These are phyloP conservation scores for Neopestalotiopsis sp. DNA, from an alignment of 2,329 filamentous ascomycete genomes.

Conservation along the genomic window DNA sequence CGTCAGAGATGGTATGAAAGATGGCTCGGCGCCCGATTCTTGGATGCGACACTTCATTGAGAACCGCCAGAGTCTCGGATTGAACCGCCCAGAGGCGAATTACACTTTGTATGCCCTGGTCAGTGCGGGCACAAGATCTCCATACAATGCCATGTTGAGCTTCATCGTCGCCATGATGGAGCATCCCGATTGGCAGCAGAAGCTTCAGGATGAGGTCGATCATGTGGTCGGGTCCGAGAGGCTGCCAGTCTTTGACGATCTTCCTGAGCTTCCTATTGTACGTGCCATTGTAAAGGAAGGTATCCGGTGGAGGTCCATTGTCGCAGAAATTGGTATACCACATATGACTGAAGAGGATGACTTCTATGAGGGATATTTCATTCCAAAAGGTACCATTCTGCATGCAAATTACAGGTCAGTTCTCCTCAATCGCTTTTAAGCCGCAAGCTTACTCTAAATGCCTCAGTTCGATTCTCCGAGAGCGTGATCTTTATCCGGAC, in stretches of 20 bases:
- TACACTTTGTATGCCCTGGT: slow-evolving; percentile 12
- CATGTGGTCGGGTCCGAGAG: slow-evolving; percentile 26
- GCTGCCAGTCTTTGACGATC: slow-evolving; percentile 14
- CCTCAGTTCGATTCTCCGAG: slow-evolving; percentile 26
- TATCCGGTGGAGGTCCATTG: slow-evolving; percentile 22
- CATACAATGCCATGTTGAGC: slow-evolving; percentile 9
- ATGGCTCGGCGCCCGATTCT: slow-evolving; percentile 10
- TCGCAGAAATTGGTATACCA: slow-evolving; percentile 21
- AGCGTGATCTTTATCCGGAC: slow-evolving; percentile 35
- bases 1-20: slow-evolving; percentile 2
- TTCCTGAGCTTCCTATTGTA: slow-evolving; percentile 16
- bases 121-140: slow-evolving; percentile 12
- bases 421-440: background rate
- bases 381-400: slow-evolving; percentile 22
- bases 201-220: slow-evolving; percentile 20
- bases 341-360: slow-evolving; percentile 23
- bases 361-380: slow-evolving; percentile 24
- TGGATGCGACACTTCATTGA: slow-evolving; percentile 13
- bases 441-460: background rate
- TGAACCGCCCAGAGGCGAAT: background rate
- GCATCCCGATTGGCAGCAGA: slow-evolving; percentile 15
- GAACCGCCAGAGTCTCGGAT: slow-evolving; percentile 9
- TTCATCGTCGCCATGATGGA: slow-evolving; percentile 23
- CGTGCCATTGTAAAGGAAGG: slow-evolving; percentile 18
- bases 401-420: slow-evolving; percentile 21